Base-by-base conservation (phyloP, 306 rosid species). In the Herpetospermum pedunculosum region DNA sequence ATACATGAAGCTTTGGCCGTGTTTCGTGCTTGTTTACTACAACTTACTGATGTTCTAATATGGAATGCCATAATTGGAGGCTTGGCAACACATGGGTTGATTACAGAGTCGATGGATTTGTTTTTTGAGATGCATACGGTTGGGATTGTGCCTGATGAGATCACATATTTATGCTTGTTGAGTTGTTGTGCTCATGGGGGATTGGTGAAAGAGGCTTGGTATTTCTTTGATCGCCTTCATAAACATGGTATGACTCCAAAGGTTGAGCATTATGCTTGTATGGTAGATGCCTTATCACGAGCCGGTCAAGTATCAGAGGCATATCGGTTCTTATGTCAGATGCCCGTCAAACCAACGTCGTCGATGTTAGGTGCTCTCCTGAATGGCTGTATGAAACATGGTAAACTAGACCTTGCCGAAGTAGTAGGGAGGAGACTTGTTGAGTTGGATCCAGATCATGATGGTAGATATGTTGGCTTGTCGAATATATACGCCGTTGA, bases 1-100 rank as follows among this genome's bases (percentile, higher is more conserved):
- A 76, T 89, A 79, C 75, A 83, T 29, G 97, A 91, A 72, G 95
- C 97, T 75, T 75, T 88, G 71, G 18, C 55, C 32, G 86, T 84
- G 18, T 91, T 91, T 63, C 81, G 11, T 21, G 47, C 80, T 52
- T 75, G 78, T 80, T 47, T 81, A 14, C 74, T 81, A 82, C 68
- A 68, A 6, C 80, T 54, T 46, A 74, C 89, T 28, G 97, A 91
- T 75, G 96, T 91, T 34, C 74, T 91, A 44, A 83, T 89, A 43
- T 87, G 97, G 96, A 91, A 91, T 76, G 89, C 96, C 71, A 79
- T 87, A 59, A 87, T 88, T 29, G 96, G 97, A 79, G 96, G 96
- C 75, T 84, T 91, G 38, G 92, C 92, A 55, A 87, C 89, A 2
- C 96, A 85, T 77, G 97, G 97, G 8, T 57, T 83, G n/a, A 83